Conservation (phyloP, 2,329 filamentous ascomycete genomes). For the Cordyceps javanica region DNA sequence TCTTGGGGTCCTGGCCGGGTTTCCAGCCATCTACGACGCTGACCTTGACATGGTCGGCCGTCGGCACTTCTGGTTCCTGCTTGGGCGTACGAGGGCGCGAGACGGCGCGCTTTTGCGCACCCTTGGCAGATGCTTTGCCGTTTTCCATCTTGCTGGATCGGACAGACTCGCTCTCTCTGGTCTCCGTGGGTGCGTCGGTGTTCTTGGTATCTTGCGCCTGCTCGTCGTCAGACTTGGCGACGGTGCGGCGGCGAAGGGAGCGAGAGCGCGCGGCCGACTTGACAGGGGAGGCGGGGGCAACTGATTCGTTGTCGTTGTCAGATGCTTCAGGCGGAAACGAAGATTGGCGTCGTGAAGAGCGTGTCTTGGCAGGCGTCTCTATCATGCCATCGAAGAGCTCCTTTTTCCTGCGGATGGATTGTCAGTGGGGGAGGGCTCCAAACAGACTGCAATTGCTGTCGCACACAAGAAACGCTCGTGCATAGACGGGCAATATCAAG, state of each 20-base stretch:
- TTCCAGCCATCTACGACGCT: slow-evolving; percentile 48
- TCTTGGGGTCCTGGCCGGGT: slow-evolving; percentile 53
- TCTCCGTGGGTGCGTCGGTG: slow-evolving; percentile 14
- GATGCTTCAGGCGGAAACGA: slow-evolving; percentile 38
- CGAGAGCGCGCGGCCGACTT: slow-evolving; percentile 30
- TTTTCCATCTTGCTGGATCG: slow-evolving; percentile 1
- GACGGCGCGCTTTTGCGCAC: not conserved
- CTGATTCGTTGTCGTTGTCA: slow-evolving; percentile 43
- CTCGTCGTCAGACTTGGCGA: slow-evolving; percentile 45
- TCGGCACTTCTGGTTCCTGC: not conserved
- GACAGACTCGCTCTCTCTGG: not conserved
- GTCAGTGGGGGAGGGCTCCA: not conserved
- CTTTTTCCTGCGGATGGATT: slow-evolving; percentile 42
- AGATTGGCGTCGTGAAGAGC: slow-evolving; percentile 45
- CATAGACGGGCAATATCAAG: not conserved
- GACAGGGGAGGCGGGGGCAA: slow-evolving; percentile 35
- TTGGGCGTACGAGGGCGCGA: slow-evolving; percentile 9
- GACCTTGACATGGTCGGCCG: slow-evolving; percentile 19
- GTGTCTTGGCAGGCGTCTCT: slow-evolving; percentile 43
- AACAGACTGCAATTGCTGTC: not conserved
- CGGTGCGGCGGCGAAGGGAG: slow-evolving; percentile 38
- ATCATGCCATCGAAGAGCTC: slow-evolving; percentile 57
- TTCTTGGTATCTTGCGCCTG: slow-evolving; percentile 33
- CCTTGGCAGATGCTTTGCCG: not conserved
- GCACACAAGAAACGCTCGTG: not conserved